Percentiles rank a stretch among this genome's conserved stretches.
Conservation (phyloP, 495 filamentous ascomycete genomes). For the Apodospora peruviana region DNA sequence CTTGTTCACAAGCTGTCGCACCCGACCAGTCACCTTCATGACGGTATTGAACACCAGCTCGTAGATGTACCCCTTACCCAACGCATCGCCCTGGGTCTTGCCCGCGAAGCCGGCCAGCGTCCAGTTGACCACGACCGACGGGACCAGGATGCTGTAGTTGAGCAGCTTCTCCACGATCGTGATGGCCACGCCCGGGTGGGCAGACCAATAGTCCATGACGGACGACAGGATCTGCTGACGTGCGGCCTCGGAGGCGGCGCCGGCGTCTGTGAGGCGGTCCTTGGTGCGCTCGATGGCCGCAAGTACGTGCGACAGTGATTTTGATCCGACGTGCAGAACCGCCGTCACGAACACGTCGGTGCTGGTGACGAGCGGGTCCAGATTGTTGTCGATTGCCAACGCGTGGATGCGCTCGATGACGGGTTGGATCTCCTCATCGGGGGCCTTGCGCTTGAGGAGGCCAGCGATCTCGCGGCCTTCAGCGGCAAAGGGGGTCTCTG, state of each 20-base stretch:
- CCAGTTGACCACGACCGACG: slow-evolving; percentile 81
- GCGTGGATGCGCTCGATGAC: slow-evolving; percentile 72
- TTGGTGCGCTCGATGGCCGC: slow-evolving; percentile 96
- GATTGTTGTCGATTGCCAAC: slow-evolving; percentile 58
- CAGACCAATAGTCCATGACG: slow-evolving; percentile 88
- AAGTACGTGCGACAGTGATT: slow-evolving; percentile 91
- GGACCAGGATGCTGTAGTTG: slow-evolving; percentile 91
- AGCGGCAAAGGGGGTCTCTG: slow-evolving; percentile 72
- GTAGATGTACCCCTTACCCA: slow-evolving; percentile 70
- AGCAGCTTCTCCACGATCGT: slow-evolving; percentile 94
- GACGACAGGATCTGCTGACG: slow-evolving; percentile 82
- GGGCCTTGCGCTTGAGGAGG: slow-evolving; percentile 75
- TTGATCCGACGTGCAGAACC: slow-evolving; percentile 87
- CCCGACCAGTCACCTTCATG: slow-evolving; percentile 83
- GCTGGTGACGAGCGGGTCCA: slow-evolving; percentile 73
- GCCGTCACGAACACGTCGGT: slow-evolving; percentile 91
- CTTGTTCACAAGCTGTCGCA: slow-evolving; percentile 72
- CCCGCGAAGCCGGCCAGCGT: slow-evolving; percentile 56
- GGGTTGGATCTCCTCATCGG: slow-evolving; percentile 73
- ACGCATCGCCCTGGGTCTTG: slow-evolving; percentile 52
- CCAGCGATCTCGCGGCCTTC: slow-evolving; percentile 74
- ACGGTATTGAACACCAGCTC: slow-evolving; percentile 87
- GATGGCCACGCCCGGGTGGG: slow-evolving; percentile 88
- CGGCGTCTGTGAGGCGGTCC: slow-evolving; percentile 77
- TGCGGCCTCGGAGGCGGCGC: slow-evolving; percentile 62